Evolutionary conservation across 106 monocot species (phyloP).

Genomic region (Allium cepa): DNA sequence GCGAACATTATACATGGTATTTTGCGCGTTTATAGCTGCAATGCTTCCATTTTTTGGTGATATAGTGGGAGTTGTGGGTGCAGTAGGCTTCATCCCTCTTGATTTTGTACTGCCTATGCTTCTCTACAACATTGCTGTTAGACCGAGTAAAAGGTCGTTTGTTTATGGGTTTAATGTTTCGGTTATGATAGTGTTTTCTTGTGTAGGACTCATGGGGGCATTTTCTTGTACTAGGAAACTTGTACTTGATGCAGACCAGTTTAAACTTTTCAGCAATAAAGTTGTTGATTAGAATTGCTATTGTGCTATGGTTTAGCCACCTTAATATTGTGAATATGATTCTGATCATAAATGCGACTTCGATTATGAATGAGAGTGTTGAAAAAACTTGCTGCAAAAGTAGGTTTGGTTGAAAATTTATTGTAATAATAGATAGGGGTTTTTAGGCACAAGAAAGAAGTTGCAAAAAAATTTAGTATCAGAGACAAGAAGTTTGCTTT

Average conservation of each 20-base stretch:
- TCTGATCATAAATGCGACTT: too few species aligned
- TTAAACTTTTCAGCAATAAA: conserved; percentile 71
- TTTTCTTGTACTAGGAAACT: conserved; percentile 64
- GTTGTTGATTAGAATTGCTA: conserved; percentile 29
- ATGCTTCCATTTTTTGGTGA: conserved; percentile 95
- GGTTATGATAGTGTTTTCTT: conserved; percentile 63
- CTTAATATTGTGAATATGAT: too few species aligned
- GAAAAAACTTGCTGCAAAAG: too few species aligned
- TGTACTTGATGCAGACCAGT: conserved; percentile 54
- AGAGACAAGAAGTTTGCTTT: too few species aligned
- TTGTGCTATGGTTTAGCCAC: too few species aligned
- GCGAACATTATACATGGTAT: conserved; percentile 54
- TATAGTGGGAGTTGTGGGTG: conserved; percentile 62
- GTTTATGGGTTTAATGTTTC: conserved; percentile 33
- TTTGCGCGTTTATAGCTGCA: conserved; percentile 68
- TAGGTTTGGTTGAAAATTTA: too few species aligned
- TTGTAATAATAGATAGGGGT: too few species aligned
- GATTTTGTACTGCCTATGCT: conserved; percentile 82
- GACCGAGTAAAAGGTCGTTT: conserved; percentile 20
- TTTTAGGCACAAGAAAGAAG: too few species aligned
- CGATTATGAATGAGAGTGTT: too few species aligned
- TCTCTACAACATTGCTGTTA: conserved; percentile 58
- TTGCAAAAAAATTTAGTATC: too few species aligned
- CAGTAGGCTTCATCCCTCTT: conserved; percentile 79
- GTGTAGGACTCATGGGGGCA: conserved; percentile 61